Evolutionary conservation across 140 eudicot species (phyloP).

Genomic region (Cichorium intybus): DNA sequence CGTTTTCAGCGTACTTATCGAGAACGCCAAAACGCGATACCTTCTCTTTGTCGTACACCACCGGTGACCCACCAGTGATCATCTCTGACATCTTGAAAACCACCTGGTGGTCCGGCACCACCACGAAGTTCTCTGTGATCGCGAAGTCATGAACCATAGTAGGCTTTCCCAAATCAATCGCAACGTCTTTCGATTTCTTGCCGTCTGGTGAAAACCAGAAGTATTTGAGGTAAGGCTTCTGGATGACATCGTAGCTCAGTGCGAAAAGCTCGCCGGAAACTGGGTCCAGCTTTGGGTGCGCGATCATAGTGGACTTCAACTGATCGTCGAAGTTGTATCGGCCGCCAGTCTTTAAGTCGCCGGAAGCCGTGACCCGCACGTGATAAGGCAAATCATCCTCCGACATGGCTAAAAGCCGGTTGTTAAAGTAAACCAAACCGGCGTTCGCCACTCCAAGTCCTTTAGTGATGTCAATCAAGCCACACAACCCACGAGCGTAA

Average conservation of each 20-base stretch:
- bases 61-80: constrained; percentile 76
- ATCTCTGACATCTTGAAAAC: constrained; percentile 73
- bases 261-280: constrained; percentile 69
- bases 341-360: constrained; percentile 66
- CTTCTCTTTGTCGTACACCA: constrained; percentile 54
- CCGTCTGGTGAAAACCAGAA: constrained; percentile 59
- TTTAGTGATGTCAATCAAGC: constrained; percentile 45
- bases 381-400: constrained; percentile 88
- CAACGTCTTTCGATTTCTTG: constrained; percentile 45
- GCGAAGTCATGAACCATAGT: constrained; percentile 84
- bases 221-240: constrained; percentile 68
- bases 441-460: constrained; percentile 93
- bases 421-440: constrained; percentile 71
- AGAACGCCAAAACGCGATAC: constrained; percentile 60
- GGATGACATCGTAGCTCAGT: constrained; percentile 71
- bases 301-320: constrained; percentile 66
- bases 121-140: constrained; percentile 62
- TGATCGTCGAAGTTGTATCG: constrained; percentile 54
- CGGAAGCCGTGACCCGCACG: constrained; percentile 58
- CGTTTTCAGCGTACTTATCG: constrained; percentile 42
- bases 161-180: constrained; percentile 44
- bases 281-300: constrained; percentile 87
- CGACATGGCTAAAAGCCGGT: constrained; percentile 79
- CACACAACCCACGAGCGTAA: constrained; percentile 67
- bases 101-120: constrained; percentile 72